Evolutionary conservation across 2,329 filamentous ascomycete species (phyloP), one percentile per base, ranked within the genome.

Genomic region (Ilyonectria destructans): DNA sequence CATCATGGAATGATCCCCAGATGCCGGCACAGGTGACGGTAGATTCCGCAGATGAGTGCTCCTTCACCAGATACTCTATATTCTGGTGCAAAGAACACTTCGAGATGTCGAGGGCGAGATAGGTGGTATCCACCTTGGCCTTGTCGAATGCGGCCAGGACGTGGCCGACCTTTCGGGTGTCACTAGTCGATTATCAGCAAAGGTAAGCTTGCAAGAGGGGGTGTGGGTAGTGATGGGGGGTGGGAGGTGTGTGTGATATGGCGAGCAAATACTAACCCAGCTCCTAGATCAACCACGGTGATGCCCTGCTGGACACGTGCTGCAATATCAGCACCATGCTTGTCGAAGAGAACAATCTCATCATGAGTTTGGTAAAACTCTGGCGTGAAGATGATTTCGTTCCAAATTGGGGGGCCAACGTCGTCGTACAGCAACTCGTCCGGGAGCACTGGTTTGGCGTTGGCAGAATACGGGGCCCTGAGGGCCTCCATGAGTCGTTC

Each of bases 301-400:
- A 80, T 76, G 13, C 77, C 77, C 12, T 74, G 66, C 21, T 76
- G 64, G 31, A 81, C 67, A 13, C 71, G 73, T 19, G 61, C 61
- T n/a, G 79, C 79, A 62, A 84, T 77, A 2, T 81, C 77, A n/a
- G 68, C 58, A 7, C 81, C 81, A 69, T 83, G 74, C 56, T 70
- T 62, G 40, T 81, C 71, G 37, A 84, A 80, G 2, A 84, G 69
- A 8, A 68, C 72, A 21, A 81, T 81, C 73, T 84, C 82, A 40
- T 84, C 82, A 33, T 80, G 77, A 3, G 82, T 82, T 66, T 84
- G 82, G 65, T 84, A 84, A 65, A 82, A 83, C 46, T 82, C 77
- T 1, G 75, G 71, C 1, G 76, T 81, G 68, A 77, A 81, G 61
- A 84, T 83, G 64, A 84, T 83, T 10, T 82, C 65, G 52, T 82